Conservation (phyloP, 345 rosid species). For the Pseudoturritis turrita region DNA sequence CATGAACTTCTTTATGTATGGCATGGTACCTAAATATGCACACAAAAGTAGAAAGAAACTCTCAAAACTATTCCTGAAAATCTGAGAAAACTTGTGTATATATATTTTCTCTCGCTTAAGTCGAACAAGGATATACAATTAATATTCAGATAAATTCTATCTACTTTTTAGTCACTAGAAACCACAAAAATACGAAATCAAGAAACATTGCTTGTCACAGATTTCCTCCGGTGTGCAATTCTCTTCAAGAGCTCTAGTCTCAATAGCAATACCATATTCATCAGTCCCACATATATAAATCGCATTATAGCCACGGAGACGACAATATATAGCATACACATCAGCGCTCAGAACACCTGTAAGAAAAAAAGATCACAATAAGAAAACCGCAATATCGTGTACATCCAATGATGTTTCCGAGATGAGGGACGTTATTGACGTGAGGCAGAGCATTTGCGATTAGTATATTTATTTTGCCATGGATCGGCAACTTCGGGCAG, state of each 20-base stretch:
- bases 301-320: constrained; percentile 76
- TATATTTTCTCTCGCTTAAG: background rate
- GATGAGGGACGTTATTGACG: constrained; percentile 96
- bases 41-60: background rate
- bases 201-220: constrained; percentile 67
- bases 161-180: background rate
- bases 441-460: constrained; percentile 95
- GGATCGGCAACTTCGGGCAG: constrained; percentile 61
- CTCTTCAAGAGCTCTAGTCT: constrained; percentile 91
- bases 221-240: constrained; percentile 72
- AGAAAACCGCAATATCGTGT: background rate
- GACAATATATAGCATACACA: constrained; percentile 84
- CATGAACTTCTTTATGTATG: constrained; percentile 78
- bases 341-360: constrained; percentile 89
- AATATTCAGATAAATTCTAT: background rate
- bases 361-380: background rate
- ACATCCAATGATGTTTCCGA: constrained; percentile 91
- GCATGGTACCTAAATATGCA: constrained; percentile 66
- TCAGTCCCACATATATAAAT: constrained; percentile 87
- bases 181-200: background rate
- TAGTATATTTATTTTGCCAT: constrained; percentile 78
- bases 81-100: background rate
- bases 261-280: constrained; percentile 93
- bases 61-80: background rate
- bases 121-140: background rate